Percentiles rank a stretch among this genome's conserved stretches.
phyloP scores from a whole-genome alignment of 1,284 basidiomycete species.

The Sporisorium scitamineum region DNA sequence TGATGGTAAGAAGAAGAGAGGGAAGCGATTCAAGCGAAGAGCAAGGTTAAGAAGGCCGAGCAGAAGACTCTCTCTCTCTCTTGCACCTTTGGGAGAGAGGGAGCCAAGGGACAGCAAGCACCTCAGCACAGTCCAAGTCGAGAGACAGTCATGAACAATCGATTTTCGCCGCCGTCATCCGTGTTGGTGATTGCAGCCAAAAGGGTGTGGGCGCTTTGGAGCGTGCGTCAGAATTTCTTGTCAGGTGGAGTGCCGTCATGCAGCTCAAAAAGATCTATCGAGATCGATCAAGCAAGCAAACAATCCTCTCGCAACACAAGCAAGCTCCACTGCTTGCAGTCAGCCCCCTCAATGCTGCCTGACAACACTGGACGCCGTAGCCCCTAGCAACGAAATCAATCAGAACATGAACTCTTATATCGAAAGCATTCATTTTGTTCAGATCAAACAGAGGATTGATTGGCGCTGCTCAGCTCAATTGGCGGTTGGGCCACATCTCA shows the following conservation, averaged over 20 bases:
- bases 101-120: neutral
- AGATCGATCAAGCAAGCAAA: conserved; percentile 5
- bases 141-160: conserved; percentile 5
- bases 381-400: neutral
- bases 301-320: neutral
- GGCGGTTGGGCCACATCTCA: neutral
- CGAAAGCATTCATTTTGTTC: no score
- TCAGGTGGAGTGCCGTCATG: neutral
- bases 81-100: neutral
- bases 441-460: no score
- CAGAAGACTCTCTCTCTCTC: no score
- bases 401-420: no score
- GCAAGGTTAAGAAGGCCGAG: conserved; percentile 12
- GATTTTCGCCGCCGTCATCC: conserved; percentile 1
- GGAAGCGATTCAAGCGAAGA: neutral
- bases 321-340: neutral
- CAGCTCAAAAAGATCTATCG: neutral
- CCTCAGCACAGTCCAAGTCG: neutral
- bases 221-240: conserved; percentile 1
- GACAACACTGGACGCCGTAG: neutral
- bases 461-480: neutral
- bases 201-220: conserved; percentile 11
- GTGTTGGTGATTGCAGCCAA: conserved; percentile 2
- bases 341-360: neutral
- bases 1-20: conserved; percentile 31